Base-by-base conservation (phyloP, 2,329 filamentous ascomycete species). In the Cercospora janseana region DNA sequence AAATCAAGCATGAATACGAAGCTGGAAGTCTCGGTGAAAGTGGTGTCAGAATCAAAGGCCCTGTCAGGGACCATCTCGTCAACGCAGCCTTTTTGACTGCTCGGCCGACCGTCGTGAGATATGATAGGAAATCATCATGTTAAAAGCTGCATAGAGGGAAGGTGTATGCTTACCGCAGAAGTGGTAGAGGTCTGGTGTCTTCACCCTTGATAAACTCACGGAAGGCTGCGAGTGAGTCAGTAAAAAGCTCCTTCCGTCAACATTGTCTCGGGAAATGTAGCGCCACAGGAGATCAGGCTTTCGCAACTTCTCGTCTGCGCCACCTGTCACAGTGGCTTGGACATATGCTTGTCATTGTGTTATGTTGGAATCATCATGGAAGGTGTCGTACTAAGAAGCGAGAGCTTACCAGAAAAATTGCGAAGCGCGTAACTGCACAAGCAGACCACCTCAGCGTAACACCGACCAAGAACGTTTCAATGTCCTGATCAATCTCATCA, bases 41-140 rank as follows among this genome's bases (percentile, higher is more conserved):
- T 46, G 41, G 27, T 54, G 48, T 63, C 60, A 63, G 60, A 46
- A 48, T 51, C 54, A 61, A 59, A 60, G 60, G 65, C 63, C 66
- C 54, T 60, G 67, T 69, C 67, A 69, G 56, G 58, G 62, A 61
- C 66, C 60, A 62, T 69, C 59, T 70, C 67, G 68, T 68, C 67
- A 69, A 67, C 63, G 65, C 65, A 63, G 61, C 60, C 59, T 52
- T 38, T 38, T 60, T 57, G 59, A 55, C 62, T 61, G 66, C 67
- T 70, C 69, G 66, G 67, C 67, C 64, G 67, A 70, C 67, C 67
- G 67, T 70, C 67, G 67, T 70, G 67, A 69, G 61, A 67, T 63
- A 59, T 58, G 61, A 56, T 59, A 57, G 54, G 49, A 55, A 54
- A 55, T 69, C 64, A 69, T 69, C 66, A 63, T 68, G 27, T 38